phyloP scores from a whole-genome alignment of 73 alveolate species.

The Paramecium biaurelia region DNA sequence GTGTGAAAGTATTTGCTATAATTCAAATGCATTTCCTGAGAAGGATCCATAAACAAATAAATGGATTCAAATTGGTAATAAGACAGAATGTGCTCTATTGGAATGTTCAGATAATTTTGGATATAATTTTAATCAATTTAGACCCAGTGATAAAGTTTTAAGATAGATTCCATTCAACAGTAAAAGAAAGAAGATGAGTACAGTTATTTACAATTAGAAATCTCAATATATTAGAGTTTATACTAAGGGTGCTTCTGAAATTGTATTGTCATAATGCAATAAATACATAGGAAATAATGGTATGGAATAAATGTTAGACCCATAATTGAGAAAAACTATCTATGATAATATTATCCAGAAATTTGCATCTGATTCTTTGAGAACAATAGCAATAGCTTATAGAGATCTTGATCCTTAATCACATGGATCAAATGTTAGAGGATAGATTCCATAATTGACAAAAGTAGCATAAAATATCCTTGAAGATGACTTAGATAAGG shows the following conservation, averaged over 20 bases:
- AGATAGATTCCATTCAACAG: conserved; percentile 88
- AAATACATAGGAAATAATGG: conserved; percentile 75
- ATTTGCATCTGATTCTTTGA: conserved; percentile 77
- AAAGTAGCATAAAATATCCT: neutral
- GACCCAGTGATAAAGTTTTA: conserved; percentile 44
- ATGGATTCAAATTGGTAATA: conserved; percentile 71
- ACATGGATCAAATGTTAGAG: neutral
- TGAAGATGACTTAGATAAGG: conserved; percentile 49
- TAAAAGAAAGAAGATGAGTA: conserved; percentile 91
- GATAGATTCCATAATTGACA: neutral
- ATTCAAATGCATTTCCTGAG: conserved; percentile 61
- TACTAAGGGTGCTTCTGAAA: conserved; percentile 93
- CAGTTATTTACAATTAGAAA: conserved; percentile 74
- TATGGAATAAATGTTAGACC: conserved; percentile 33
- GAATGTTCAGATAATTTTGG: conserved; percentile 65
- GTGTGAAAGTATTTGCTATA: conserved; percentile 50
- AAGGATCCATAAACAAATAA: conserved; percentile 57
- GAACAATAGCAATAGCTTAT: conserved; percentile 88
- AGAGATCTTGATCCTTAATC: conserved; percentile 66
- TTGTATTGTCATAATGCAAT: conserved; percentile 70
- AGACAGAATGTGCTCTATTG: conserved; percentile 76
- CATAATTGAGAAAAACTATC: conserved; percentile 49
- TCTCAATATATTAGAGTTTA: conserved; percentile 67
- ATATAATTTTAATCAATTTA: neutral
- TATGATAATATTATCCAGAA: conserved; percentile 72